These are phyloP conservation scores for Trichoderma virens DNA, from an alignment of 495 filamentous ascomycete genomes.

Conservation along the genomic window DNA sequence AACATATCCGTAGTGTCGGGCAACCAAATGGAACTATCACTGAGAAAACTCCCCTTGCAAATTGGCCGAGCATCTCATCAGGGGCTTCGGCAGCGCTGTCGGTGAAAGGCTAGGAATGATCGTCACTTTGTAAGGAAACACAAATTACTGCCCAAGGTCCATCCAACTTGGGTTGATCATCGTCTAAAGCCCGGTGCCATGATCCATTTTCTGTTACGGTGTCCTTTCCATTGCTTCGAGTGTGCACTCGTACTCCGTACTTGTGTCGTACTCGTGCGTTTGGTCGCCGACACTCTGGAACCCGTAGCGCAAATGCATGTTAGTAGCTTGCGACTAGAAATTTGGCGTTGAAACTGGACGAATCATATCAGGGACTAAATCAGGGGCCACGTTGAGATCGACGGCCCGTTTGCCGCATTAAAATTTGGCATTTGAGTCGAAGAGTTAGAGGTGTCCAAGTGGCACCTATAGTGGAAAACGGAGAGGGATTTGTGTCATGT, in stretches of 20 bases:
- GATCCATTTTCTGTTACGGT: background rate
- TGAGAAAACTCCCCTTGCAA: background rate
- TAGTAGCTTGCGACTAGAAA: background rate
- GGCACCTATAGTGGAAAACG: background rate
- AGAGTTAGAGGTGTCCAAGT: background rate
- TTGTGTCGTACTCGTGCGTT: background rate
- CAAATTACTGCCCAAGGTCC: background rate
- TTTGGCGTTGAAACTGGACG: background rate
- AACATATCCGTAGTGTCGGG: no score
- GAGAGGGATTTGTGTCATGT: no score
- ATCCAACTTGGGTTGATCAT: background rate
- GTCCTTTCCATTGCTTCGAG: background rate
- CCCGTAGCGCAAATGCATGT: background rate
- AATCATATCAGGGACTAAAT: background rate
- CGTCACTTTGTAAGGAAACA: background rate
- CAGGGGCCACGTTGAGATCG: background rate
- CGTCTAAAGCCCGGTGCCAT: background rate
- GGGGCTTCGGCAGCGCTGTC: background rate
- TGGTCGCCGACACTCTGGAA: constrained; percentile 7
- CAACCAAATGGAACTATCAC: no score
- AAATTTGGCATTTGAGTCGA: background rate
- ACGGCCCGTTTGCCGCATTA: background rate
- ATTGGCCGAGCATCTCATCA: background rate
- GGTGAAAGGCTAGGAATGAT: background rate
- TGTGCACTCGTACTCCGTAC: background rate